Evolutionary conservation across 164 flowering plant genomes (phyloP), one percentile per base, ranked within the genome.

Genomic region (Stephania cephalantha): DNA sequence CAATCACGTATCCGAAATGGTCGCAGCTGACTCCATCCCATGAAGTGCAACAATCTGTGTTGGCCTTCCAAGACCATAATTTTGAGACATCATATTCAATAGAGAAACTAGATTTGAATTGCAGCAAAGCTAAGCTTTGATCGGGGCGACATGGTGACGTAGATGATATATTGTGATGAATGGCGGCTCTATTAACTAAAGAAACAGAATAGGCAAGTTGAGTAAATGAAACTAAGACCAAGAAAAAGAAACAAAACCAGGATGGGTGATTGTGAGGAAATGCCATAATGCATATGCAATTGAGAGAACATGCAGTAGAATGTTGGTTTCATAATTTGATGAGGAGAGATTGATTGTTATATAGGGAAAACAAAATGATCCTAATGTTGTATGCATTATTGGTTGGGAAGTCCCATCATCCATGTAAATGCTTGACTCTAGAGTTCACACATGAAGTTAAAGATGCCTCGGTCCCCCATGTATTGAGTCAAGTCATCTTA

Each of bases 11-110:
- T 1, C 53, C 53, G 6, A 8, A 8, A 48, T 48, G 5, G 6
- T 48, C 53, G 9, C 53, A 48, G 53, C 5, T 48, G 4, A 48
- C 13, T 8, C 53, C 53, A 48, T 50, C 4, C 83, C 82, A 13
- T 89, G 73, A 1, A 35, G 42, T 35, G 64, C 85, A 84, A 73
- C 84, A 85, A n/a, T 86, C 83, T 4, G 44, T 31, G 58, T 64
- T 78, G 25, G 35, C 44, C 45, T 76, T 69, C 90, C 91, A 89
- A 4, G 48, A 46, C 2, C 25, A 73, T 52, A 82, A 77, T 35
- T 80, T 84, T 6, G 64, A 55, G 73, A 2, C 25, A 25, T 0
- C n/a, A n/a, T 25, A 25, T 25, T n/a, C n/a, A n/a, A 55, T 55
- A 2, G 18, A 1, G 7, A 58, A 58, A n/a, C 64, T 58, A 44